A percentile compares a stretch with the other conserved stretches of the same genome.
Evolutionary conservation across 345 rosid species (phyloP).

Genomic region (Geranium rotundifolium): DNA sequence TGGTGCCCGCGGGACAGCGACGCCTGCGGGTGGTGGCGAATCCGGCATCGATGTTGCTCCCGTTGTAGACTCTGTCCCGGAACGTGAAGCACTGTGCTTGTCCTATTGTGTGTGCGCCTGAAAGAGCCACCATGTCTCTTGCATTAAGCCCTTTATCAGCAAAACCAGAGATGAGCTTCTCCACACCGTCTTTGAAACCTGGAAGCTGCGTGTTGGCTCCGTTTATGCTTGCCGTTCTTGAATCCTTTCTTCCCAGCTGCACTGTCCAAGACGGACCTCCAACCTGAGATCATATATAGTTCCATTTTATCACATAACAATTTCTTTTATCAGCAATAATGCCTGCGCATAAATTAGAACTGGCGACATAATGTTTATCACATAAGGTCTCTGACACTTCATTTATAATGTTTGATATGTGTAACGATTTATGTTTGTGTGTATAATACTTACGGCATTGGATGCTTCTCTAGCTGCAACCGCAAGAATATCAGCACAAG

Average conservation of each 20-base stretch:
- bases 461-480: slow-evolving; percentile 66
- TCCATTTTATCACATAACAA: too few species aligned
- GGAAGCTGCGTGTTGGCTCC: slow-evolving; percentile 64
- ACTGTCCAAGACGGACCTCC: slow-evolving; percentile 67
- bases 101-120: slow-evolving; percentile 64
- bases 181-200: slow-evolving; percentile 36
- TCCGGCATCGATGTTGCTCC: slow-evolving; percentile 39
- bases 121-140: slow-evolving; percentile 74
- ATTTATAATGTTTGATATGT: too few species aligned
- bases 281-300: too few species aligned
- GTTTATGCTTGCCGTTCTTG: slow-evolving; percentile 39
- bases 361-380: too few species aligned
- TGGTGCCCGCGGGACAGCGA: slow-evolving; percentile 35
- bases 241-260: slow-evolving; percentile 72
- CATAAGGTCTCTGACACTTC: too few species aligned
- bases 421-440: too few species aligned
- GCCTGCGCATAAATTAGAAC: too few species aligned
- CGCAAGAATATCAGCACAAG: slow-evolving; percentile 76
- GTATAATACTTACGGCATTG: slow-evolving; percentile 26
- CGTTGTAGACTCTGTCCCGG: slow-evolving; percentile 58
- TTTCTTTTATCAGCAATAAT: too few species aligned
- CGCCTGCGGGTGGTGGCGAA: slow-evolving; percentile 34
- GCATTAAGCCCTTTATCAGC: slow-evolving; percentile 43
- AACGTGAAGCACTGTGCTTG: slow-evolving; percentile 55
- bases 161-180: slow-evolving; percentile 45